A percentile compares a stretch with the other conserved stretches of the same genome.
Evolutionary conservation across 2,329 filamentous ascomycete species (phyloP).

Genomic region (Fusarium ramigenum): DNA sequence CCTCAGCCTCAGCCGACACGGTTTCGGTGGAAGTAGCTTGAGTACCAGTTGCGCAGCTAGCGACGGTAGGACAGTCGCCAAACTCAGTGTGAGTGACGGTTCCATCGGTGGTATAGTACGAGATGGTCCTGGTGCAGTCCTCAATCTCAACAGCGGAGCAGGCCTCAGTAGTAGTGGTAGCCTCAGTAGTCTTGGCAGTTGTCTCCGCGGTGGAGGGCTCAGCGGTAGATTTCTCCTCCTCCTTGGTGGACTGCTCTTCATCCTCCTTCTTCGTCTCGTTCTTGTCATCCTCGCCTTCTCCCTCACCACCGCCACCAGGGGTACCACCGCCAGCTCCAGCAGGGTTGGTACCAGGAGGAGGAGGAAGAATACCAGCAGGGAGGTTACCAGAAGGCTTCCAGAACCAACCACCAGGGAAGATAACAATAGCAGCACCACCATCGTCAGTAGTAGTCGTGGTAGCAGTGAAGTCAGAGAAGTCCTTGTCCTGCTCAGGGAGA

Average conservation of each 20-base stretch:
- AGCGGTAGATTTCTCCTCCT: not conserved
- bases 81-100: constrained; percentile 9
- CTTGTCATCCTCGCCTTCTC: not conserved
- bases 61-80: constrained; percentile 1
- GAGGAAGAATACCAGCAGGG: not conserved
- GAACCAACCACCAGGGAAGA: constrained; percentile 16
- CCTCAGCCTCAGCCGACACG: not conserved
- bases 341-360: not conserved
- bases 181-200: constrained; percentile 1
- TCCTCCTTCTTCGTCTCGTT: not conserved
- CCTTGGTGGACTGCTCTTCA: not conserved
- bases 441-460: constrained; percentile 13
- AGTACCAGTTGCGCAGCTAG: constrained; percentile 13
- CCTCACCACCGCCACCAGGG: not conserved
- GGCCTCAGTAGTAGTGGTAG: constrained; percentile 1
- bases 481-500: constrained; percentile 8
- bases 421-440: constrained; percentile 1
- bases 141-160: constrained; percentile 10
- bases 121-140: constrained; percentile 8
- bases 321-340: not conserved
- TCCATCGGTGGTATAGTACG: constrained; percentile 1
- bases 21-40: constrained; percentile 5
- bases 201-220: not conserved
- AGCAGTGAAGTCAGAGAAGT: constrained; percentile 6
- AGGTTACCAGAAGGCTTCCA: constrained; percentile 14